phyloP scores from a whole-genome alignment of 2,329 filamentous ascomycete species.

The Sarocladiaceae sp. region DNA sequence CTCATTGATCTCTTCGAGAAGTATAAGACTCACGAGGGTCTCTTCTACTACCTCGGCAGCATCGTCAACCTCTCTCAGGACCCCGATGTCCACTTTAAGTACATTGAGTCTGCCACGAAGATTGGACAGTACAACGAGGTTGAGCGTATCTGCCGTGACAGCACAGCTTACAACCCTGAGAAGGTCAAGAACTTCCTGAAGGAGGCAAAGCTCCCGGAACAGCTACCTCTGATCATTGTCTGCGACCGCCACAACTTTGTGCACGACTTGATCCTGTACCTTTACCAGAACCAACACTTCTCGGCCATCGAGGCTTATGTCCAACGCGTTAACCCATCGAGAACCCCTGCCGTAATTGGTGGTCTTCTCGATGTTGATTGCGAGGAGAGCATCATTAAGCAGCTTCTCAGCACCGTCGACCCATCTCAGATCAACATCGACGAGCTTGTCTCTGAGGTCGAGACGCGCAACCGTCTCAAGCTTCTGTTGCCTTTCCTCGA shows the following conservation, averaged over 20 bases:
- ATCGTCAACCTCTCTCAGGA: slow-evolving; percentile 97
- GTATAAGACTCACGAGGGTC: slow-evolving; percentile 92
- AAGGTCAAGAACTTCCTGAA: slow-evolving; percentile 99
- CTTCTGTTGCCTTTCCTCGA: slow-evolving; percentile 93
- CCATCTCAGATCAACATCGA: slow-evolving; percentile 85
- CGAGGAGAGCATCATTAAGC: slow-evolving; percentile 94
- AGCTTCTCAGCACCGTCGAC: slow-evolving; percentile 77
- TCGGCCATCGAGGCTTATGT: slow-evolving; percentile 98
- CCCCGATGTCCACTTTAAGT: slow-evolving; percentile 96
- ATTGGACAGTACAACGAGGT: slow-evolving; percentile 94
- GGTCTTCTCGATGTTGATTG: slow-evolving; percentile 95
- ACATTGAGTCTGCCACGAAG: slow-evolving; percentile 92
- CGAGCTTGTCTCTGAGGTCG: slow-evolving; percentile 89
- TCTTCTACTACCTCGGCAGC: slow-evolving; percentile 97
- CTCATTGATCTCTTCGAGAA: slow-evolving; percentile 95
- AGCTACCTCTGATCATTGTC: slow-evolving; percentile 93
- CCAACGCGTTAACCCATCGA: slow-evolving; percentile 86
- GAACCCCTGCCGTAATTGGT: slow-evolving; percentile 88
- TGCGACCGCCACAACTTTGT: slow-evolving; percentile 99
- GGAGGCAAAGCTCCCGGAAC: slow-evolving; percentile 85
- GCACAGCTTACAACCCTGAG: slow-evolving; percentile 81
- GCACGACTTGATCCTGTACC: slow-evolving; percentile 89
- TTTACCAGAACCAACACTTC: slow-evolving; percentile 99
- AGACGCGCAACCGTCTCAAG: slow-evolving; percentile 91
- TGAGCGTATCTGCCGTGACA: slow-evolving; percentile 94